Evolutionary conservation across 2,329 filamentous ascomycete genomes (phyloP), one percentile per base, ranked within the genome.

Genomic region (Coniochaeta prunicola): DNA sequence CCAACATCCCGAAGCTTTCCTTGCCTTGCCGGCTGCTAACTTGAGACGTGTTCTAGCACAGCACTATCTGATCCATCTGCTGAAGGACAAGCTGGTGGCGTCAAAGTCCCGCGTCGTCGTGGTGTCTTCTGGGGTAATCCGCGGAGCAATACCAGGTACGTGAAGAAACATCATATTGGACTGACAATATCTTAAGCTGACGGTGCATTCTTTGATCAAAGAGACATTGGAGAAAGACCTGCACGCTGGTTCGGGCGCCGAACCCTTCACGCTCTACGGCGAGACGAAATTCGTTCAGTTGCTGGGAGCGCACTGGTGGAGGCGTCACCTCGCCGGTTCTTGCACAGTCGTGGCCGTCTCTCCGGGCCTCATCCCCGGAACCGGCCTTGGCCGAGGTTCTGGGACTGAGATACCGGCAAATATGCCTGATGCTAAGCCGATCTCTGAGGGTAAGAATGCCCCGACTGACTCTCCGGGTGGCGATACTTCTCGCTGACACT

Each of bases 251-350:
- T 75, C 78, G 0, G 76, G 73, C 3, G 66, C 67, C 0, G 63
- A 67, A 0, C 62, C 55, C 0, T 45, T 53, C 2, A 60, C 55
- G 0, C 68, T 75, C 9, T 83, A 83, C 61, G 24, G 62, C 9
- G 69, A 73, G 42, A 76, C 74, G 60, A 83, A 83, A 63, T 82
- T 83, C 59, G 70, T 75, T 0, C 78, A 79, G 61, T 72, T 83
- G 0, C 74, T 83, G 1, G 72, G 73, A 7, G 78, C 80, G 1
- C 80, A 83, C 54, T 83, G 79, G 79, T 83, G 80, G 81, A 78
- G 79, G 1, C 79, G 80, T 3, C 71, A 81, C 62, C 74, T 83
- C n/a, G 58, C 63, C 0, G 76, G 69, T 26, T 68, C 71, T 28
- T 78, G 74, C 64, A 64, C 69, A 5, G 76, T 83, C 21, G 73